phyloP scores from a whole-genome alignment of 306 rosid genomes.

The Arachis stenosperma region DNA sequence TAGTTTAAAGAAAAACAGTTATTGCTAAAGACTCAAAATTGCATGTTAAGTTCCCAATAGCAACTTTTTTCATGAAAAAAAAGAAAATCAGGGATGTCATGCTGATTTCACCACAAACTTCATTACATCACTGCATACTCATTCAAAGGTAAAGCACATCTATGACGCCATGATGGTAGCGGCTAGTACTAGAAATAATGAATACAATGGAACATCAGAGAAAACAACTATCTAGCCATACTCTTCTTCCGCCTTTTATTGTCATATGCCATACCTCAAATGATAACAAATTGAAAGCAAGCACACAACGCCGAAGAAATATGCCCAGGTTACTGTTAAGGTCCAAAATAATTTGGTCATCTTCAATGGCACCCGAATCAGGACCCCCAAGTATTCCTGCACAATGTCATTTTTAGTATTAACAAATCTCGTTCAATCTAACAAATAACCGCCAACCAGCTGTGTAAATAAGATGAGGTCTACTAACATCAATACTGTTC shows the following conservation, averaged over 20 bases:
- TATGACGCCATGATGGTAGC: background rate
- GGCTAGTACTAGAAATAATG: background rate
- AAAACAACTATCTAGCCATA: conserved; percentile 9
- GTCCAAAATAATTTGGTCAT: conserved; percentile 83
- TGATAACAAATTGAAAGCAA: conserved; percentile 85
- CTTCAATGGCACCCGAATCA: conserved; percentile 75
- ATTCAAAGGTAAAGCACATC: conserved; percentile 1
- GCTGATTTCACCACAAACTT: background rate
- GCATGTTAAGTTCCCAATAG: conserved; percentile 4
- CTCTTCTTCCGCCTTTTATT: conserved; percentile 3
- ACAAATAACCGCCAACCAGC: conserved; percentile 4
- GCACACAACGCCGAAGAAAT: conserved; percentile 84
- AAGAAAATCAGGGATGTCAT: background rate
- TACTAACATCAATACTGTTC: background rate
- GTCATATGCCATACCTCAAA: conserved; percentile 66
- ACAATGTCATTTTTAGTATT: conserved; percentile 25
- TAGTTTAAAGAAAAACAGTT: background rate
- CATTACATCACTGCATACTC: conserved; percentile 24
- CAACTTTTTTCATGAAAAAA: background rate
- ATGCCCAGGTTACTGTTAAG: conserved; percentile 76
- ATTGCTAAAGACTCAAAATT: conserved; percentile 11
- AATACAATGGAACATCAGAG: background rate
- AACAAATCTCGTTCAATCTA: conserved; percentile 3
- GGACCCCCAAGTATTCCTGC: conserved; percentile 81
- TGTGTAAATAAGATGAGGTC: conserved; percentile 9